Base-by-base conservation (phyloP, 306 rosid species). In the Albizia julibrissin region DNA sequence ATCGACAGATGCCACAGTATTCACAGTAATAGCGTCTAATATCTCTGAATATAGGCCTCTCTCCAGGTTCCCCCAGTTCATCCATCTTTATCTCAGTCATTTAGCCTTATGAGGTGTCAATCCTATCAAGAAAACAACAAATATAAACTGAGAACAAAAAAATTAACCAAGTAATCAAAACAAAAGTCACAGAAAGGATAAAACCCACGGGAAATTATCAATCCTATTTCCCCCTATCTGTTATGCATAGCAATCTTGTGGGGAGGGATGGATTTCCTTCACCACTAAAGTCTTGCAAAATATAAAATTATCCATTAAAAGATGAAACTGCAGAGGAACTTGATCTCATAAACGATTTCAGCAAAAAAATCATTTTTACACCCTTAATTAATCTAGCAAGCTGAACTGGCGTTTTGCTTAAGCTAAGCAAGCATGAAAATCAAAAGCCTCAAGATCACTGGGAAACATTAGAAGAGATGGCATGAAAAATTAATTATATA, bases 1-100 rank as follows among this genome's bases (percentile, higher is more conserved):
- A 92, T 31, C 97, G 84, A 44, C 93, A 91, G 76, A 92, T 86
- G 3, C 94, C 97, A 39, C 97, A 91, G 72, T 71, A 89, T 4
- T 88, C 80, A 46, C 94, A 91, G 67, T 27, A 89, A 77, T 88
- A 90, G 26, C 92, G 90, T 80, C 95, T 88, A n/a, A 87, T 78
- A 33, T 89, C 95, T 73, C 75, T 83, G 78, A 47, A 79, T 39
- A 84, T 76, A 0, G 95, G 94, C 31, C 59, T 82, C 78, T 85
- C 86, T 18, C 54, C 83, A 12, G 10, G 34, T 62, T 80, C 85
- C 19, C 69, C 79, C 2, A 78, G 15, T 84, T 77, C 90, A 0
- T 66, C 91, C 91, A 88, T 89, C 50, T 74, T 39, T 26, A 64
- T 46, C 34, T 46, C 59, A 24, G 24, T 1, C 79, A 50, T 59